phyloP scores from a whole-genome alignment of 176 grass and related monocot species.

The Aechmea fasciata region DNA sequence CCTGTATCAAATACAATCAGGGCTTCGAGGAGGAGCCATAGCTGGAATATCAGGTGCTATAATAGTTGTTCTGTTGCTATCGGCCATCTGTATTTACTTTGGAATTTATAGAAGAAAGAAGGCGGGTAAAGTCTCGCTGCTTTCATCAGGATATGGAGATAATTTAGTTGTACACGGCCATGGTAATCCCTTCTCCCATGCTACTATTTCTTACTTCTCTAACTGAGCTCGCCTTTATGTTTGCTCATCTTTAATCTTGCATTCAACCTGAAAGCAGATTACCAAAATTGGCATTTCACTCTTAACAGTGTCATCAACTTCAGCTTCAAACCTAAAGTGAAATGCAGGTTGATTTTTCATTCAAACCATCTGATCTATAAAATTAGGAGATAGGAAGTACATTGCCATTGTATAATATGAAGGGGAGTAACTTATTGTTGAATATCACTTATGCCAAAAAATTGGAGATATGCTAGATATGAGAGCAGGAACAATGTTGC shows the following conservation, averaged over 20 bases:
- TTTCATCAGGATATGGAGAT: not conserved
- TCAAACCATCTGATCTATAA: not conserved
- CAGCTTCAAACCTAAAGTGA: not conserved
- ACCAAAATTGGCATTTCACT: not conserved
- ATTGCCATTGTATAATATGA: not conserved
- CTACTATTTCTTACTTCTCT: not conserved
- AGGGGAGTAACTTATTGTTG: too few species aligned
- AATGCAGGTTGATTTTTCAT: not conserved
- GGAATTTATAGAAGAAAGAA: constrained; percentile 8
- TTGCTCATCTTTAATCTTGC: not conserved
- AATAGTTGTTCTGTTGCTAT: not conserved
- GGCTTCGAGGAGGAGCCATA: constrained; percentile 4
- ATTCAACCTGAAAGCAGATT: not conserved
- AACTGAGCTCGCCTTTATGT: constrained; percentile 3
- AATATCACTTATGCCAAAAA: too few species aligned
- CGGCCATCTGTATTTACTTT: constrained; percentile 1
- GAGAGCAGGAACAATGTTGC: too few species aligned
- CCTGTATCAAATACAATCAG: not conserved
- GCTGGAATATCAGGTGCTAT: not conserved
- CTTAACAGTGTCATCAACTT: not conserved
- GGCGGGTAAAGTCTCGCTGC: not conserved
- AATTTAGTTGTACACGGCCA: not conserved
- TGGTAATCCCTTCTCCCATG: not conserved
- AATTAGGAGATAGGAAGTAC: not conserved
- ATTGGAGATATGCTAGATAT: too few species aligned